Conservation (phyloP, 169 alveolate species). For the Plasmodium blacklocki region DNA sequence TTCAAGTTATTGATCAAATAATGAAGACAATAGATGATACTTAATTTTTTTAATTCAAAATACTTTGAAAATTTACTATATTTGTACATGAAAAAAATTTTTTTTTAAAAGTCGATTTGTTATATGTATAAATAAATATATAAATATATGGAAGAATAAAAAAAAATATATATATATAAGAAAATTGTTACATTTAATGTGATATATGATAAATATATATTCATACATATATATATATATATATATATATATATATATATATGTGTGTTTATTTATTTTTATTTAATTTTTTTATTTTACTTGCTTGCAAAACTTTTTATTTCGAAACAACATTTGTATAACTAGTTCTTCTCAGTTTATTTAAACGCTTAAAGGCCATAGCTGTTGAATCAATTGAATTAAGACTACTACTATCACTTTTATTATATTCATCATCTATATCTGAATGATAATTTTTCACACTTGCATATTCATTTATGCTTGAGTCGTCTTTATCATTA, state of each 20-base stretch:
- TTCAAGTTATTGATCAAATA: conserved; percentile 69
- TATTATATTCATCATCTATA: conserved; percentile 3
- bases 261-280: too few relatives aligned
- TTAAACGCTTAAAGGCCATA: conserved; percentile 44
- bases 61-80: background rate
- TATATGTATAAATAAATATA: too few relatives aligned
- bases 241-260: too few relatives aligned
- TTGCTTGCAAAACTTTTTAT: background rate
- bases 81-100: background rate
- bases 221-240: too few relatives aligned
- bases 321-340: conserved; percentile 59
- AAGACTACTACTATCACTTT: conserved; percentile 21
- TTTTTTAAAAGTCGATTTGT: background rate
- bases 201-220: too few relatives aligned
- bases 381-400: conserved; percentile 65
- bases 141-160: too few relatives aligned
- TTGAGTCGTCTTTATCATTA: conserved; percentile 5
- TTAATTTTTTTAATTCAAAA: background rate
- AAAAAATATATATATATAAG: too few relatives aligned
- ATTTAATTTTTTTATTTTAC: too few relatives aligned
- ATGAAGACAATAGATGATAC: conserved; percentile 53
- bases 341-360: conserved; percentile 56
- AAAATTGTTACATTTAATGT: too few relatives aligned
- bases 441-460: conserved; percentile 6
- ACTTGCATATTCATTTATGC: conserved; percentile 50